These are phyloP conservation scores for Daedaleopsis sinensis DNA, from an alignment of 768 basidiomycete genomes.

Conservation along the genomic window DNA sequence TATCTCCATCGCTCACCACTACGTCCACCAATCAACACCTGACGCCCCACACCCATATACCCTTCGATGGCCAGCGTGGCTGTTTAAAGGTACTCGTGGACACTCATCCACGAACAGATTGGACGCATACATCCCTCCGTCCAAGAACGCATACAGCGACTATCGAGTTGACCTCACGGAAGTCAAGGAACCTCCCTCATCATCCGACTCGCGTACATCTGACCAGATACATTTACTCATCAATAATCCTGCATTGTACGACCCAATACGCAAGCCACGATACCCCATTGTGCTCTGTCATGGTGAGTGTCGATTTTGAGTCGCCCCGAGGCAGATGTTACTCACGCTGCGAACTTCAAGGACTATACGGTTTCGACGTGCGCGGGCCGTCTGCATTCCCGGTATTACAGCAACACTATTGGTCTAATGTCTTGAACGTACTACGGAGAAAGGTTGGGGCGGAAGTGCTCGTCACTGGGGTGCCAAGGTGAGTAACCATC, in stretches of 20 bases:
- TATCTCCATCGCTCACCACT: slow-evolving; percentile 71
- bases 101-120: background rate
- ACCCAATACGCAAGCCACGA: slow-evolving; percentile 79
- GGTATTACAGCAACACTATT: slow-evolving; percentile 87
- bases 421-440: slow-evolving; percentile 85
- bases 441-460: slow-evolving; percentile 82
- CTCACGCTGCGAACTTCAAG: slow-evolving; percentile 43
- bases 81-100: background rate
- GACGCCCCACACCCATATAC: slow-evolving; percentile 7
- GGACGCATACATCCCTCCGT: too few species aligned
- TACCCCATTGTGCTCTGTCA: slow-evolving; percentile 96
- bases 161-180: background rate
- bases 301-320: slow-evolving; percentile 51
- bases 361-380: slow-evolving; percentile 94
- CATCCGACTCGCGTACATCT: slow-evolving; percentile 38
- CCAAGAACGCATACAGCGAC: slow-evolving; percentile 18
- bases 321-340: slow-evolving; percentile 1
- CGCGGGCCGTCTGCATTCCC: slow-evolving; percentile 84
- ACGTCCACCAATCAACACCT: slow-evolving; percentile 40
- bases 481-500: slow-evolving; percentile 87
- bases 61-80: slow-evolving; percentile 21
- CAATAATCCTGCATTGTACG: slow-evolving; percentile 73
- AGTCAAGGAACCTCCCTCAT: slow-evolving; percentile 3
- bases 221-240: slow-evolving; percentile 66
- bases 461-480: slow-evolving; percentile 94